phyloP scores from a whole-genome alignment of 306 rosid genomes.

The Urtica urens region DNA sequence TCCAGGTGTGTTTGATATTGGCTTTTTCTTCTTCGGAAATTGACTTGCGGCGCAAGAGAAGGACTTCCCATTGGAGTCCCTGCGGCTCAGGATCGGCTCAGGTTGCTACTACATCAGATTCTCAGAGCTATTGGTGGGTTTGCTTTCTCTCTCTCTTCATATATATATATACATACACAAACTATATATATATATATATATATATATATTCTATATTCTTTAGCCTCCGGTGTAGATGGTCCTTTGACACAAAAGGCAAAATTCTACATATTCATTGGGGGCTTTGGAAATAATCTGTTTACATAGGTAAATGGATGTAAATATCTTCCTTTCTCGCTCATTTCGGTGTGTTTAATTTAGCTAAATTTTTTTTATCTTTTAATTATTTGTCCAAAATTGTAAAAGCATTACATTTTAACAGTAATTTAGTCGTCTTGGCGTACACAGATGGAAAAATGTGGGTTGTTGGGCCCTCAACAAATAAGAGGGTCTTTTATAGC shows the following conservation, averaged over 20 bases:
- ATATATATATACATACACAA: slow-evolving; percentile 30
- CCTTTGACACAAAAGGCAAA: slow-evolving; percentile 29
- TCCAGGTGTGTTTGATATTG: slow-evolving; percentile 14
- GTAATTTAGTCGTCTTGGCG: slow-evolving; percentile 37
- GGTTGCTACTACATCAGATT: slow-evolving; percentile 21
- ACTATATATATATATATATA: slow-evolving; percentile 29
- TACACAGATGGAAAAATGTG: slow-evolving; percentile 19
- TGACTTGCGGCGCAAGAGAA: slow-evolving; percentile 7
- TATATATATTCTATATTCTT: slow-evolving; percentile 69
- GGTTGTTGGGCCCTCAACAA: slow-evolving; percentile 24
- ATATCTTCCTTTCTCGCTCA: slow-evolving; percentile 38
- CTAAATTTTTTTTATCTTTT: neutral
- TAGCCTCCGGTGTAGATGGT: slow-evolving; percentile 65
- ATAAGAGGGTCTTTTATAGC: slow-evolving; percentile 14
- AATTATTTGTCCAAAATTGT: slow-evolving; percentile 43
- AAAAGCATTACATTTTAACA: slow-evolving; percentile 31
- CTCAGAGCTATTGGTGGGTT: too few species aligned
- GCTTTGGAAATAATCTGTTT: slow-evolving; percentile 75
- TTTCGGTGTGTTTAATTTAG: slow-evolving; percentile 38
- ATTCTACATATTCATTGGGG: slow-evolving; percentile 48
- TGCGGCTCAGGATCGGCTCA: slow-evolving; percentile 21
- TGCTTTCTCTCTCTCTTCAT: too few species aligned
- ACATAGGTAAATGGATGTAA: slow-evolving; percentile 76
- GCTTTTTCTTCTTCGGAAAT: slow-evolving; percentile 23
- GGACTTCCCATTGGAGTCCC: slow-evolving; percentile 22